These are phyloP conservation scores for Penicillium bialowiezense DNA, from an alignment of 495 filamentous ascomycete genomes.

Conservation along the genomic window DNA sequence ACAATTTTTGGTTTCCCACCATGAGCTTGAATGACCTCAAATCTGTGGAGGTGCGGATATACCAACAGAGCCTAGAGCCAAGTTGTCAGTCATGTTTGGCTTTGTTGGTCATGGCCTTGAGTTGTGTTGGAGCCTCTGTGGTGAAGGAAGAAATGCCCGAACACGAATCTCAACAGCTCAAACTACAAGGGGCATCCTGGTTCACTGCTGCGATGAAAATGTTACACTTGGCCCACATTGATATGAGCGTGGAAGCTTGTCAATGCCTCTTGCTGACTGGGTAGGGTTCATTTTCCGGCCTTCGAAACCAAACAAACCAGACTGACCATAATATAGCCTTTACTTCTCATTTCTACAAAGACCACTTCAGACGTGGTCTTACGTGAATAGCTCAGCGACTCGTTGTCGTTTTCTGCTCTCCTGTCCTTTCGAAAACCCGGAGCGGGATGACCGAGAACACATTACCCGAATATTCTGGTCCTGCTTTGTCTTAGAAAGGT, in stretches of 20 bases:
- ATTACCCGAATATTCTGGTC: constrained; percentile 10
- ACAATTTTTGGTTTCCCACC: constrained; percentile 9
- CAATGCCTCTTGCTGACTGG: constrained; percentile 9
- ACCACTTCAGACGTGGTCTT: constrained; percentile 9
- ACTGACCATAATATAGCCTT: background rate
- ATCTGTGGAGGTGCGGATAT: background rate
- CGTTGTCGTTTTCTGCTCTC: constrained; percentile 5
- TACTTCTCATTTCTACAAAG: constrained; percentile 10
- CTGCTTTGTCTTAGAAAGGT: constrained; percentile 11
- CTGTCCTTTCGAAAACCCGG: constrained; percentile 5
- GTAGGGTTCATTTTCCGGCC: background rate
- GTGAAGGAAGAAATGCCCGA: background rate
- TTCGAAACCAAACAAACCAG: background rate
- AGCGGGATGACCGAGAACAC: constrained; percentile 2
- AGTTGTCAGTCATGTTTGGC: constrained; percentile 6
- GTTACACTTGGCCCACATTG: constrained; percentile 6
- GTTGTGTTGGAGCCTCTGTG: constrained; percentile 5
- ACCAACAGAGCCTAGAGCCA: constrained; percentile 2
- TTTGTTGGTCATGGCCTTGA: constrained; percentile 8
- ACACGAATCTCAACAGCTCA: constrained; percentile 2
- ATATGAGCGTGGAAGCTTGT: constrained; percentile 8
- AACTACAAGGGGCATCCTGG: constrained; percentile 1
- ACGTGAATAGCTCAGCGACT: constrained; percentile 7
- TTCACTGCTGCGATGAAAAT: constrained; percentile 9
- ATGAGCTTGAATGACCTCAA: constrained; percentile 6